phyloP scores from a whole-genome alignment of 441 rosid species.

The Erodium texanum region DNA sequence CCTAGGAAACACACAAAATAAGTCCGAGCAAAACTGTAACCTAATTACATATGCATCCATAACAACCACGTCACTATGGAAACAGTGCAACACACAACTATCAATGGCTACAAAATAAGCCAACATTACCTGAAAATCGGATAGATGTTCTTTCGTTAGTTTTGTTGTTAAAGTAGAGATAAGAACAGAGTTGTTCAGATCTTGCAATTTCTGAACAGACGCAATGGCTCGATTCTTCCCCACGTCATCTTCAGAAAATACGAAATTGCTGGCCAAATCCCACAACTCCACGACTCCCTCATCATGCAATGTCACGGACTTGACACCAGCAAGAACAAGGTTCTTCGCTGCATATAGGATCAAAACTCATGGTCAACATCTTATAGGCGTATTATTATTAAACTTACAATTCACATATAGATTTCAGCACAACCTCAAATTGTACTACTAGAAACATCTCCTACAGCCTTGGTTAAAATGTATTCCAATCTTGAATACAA shows the following conservation, averaged over 20 bases:
- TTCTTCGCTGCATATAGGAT: slow-evolving; percentile 57
- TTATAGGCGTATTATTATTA: not conserved
- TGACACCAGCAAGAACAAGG: slow-evolving; percentile 81
- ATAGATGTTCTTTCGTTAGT: slow-evolving; percentile 57
- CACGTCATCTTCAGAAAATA: slow-evolving; percentile 63
- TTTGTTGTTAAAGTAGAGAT: slow-evolving; percentile 55
- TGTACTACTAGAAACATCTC: too few species aligned
- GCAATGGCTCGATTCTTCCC: slow-evolving; percentile 86
- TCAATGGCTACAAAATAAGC: not conserved
- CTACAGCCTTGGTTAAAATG: too few species aligned
- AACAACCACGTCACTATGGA: not conserved
- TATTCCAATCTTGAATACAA: not conserved
- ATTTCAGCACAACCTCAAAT: not conserved
- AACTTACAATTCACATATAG: not conserved
- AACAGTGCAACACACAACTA: not conserved
- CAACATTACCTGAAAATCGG: slow-evolving; percentile 55
- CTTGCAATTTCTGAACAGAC: slow-evolving; percentile 78
- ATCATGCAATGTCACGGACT: slow-evolving; percentile 83
- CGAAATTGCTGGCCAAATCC: slow-evolving; percentile 75
- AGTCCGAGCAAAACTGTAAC: not conserved
- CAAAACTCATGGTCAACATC: not conserved
- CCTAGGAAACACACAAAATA: too few species aligned
- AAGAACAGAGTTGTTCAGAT: slow-evolving; percentile 67
- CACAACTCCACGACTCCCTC: slow-evolving; percentile 67
- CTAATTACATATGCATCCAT: not conserved